Evolutionary conservation across 2,329 filamentous ascomycete species (phyloP).

Genomic region (Claviceps maximensis): DNA sequence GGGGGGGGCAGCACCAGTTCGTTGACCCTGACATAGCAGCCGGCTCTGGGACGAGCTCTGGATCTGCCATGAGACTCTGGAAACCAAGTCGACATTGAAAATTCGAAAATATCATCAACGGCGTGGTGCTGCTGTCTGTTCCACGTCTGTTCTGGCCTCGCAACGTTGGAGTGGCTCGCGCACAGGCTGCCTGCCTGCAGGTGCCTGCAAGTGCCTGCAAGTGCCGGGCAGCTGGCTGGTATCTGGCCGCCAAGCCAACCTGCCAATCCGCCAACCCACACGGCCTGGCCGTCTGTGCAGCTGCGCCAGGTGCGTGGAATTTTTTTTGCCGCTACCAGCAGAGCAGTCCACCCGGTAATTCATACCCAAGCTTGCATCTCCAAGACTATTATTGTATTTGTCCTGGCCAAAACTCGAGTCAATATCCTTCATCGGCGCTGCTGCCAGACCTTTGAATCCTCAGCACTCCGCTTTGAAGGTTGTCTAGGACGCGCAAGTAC

Average conservation of each 20-base stretch:
- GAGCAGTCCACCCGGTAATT: background rate
- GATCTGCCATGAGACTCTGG: too few relatives aligned
- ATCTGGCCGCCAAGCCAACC: background rate
- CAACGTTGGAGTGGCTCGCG: too few relatives aligned
- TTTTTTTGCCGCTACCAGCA: slow-evolving; percentile 6
- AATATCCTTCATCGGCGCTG: background rate
- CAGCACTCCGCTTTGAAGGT: background rate
- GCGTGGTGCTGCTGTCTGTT: too few relatives aligned
- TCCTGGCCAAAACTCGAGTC: background rate
- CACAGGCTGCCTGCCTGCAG: too few relatives aligned
- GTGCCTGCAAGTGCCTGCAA: too few relatives aligned
- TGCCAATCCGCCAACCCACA: background rate
- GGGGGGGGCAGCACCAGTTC: too few relatives aligned
- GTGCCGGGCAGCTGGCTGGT: too few relatives aligned
- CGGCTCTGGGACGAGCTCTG: too few relatives aligned
- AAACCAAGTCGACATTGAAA: too few relatives aligned
- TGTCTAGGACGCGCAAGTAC: background rate
- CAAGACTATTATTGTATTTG: background rate
- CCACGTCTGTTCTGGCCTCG: too few relatives aligned
- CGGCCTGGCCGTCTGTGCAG: background rate
- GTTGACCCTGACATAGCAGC: too few relatives aligned
- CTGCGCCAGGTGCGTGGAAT: slow-evolving; percentile 2
- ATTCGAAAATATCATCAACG: too few relatives aligned
- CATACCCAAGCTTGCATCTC: background rate
- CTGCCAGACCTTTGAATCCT: background rate